A percentile compares a stretch with the other conserved stretches of the same genome.
Evolutionary conservation across 768 basidiomycete species (phyloP).

Genomic region (Melanogaster broomeanus): DNA sequence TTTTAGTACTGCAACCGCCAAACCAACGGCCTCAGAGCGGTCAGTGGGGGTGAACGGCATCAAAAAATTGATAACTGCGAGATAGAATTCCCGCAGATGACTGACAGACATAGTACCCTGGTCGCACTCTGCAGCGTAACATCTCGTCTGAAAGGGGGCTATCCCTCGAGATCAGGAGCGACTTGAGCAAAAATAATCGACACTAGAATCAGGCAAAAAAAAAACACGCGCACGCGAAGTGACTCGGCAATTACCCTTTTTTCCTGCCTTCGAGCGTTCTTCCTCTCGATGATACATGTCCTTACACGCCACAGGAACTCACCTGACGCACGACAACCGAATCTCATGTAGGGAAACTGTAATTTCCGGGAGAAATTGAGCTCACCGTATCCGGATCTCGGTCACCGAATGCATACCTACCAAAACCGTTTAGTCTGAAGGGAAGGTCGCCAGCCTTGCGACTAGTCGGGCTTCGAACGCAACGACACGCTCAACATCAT

Average conservation of each 20-base stretch:
- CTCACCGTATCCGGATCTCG: constrained; percentile 4
- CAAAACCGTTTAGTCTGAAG: constrained; percentile 21
- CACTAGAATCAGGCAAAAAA: not conserved
- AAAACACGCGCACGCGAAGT: constrained; percentile 13
- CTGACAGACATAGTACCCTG: constrained; percentile 11
- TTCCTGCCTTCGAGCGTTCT: not conserved
- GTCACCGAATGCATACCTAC: constrained; percentile 15
- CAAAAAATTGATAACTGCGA: no score
- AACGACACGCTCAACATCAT: constrained; percentile 9
- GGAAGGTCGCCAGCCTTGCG: constrained; percentile 11
- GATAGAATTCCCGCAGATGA: constrained; percentile 24
- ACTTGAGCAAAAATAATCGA: not conserved
- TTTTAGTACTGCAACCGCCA: not conserved
- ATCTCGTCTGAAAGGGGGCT: constrained; percentile 7
- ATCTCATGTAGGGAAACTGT: constrained; percentile 16
- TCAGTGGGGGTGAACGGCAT: not conserved
- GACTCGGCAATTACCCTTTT: constrained; percentile 5
- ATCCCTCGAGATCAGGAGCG: constrained; percentile 1
- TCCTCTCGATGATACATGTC: constrained; percentile 8
- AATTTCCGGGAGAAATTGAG: constrained; percentile 23
- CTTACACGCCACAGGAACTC: constrained; percentile 17
- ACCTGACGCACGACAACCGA: constrained; percentile 21
- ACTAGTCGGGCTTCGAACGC: constrained; percentile 14
- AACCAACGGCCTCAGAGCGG: constrained; percentile 7
- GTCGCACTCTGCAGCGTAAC: constrained; percentile 4